Evolutionary conservation across 371 early-diverging fungal species (phyloP).

Genomic region (Mucor irregularis): DNA sequence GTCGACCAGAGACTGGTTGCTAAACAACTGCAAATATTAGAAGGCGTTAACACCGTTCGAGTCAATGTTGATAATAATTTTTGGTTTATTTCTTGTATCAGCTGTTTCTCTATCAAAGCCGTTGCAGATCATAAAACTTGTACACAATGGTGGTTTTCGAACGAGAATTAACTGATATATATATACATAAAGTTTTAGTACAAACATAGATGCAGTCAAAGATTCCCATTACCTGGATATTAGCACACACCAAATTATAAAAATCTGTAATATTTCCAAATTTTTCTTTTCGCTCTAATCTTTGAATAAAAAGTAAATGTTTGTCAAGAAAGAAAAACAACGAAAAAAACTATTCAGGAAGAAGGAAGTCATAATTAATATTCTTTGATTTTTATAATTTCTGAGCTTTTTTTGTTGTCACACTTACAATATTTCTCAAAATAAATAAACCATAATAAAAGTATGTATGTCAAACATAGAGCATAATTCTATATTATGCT

Average conservation of each 20-base stretch:
- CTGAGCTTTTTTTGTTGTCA: conserved; percentile 4
- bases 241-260: no score
- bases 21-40: neutral
- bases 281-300: no score
- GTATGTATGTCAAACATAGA: conserved; percentile 13
- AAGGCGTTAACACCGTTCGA: neutral
- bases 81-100: neutral
- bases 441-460: neutral
- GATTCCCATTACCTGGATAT: no score
- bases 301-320: no score
- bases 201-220: no score
- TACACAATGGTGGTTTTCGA: no score
- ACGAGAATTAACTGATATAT: no score
- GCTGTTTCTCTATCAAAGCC: neutral
- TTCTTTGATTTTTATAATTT: conserved; percentile 1
- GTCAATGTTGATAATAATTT: neutral
- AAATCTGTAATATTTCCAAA: no score
- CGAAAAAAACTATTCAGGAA: no score
- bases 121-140: no score
- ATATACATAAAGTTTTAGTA: no score
- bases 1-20: neutral
- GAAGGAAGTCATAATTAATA: no score
- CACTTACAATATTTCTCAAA: neutral
- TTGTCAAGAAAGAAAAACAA: neutral
- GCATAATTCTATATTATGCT: conserved; percentile 6